Base-by-base conservation (phyloP, 1,284 basidiomycete genomes). In the Ustilago vetiveriae region DNA sequence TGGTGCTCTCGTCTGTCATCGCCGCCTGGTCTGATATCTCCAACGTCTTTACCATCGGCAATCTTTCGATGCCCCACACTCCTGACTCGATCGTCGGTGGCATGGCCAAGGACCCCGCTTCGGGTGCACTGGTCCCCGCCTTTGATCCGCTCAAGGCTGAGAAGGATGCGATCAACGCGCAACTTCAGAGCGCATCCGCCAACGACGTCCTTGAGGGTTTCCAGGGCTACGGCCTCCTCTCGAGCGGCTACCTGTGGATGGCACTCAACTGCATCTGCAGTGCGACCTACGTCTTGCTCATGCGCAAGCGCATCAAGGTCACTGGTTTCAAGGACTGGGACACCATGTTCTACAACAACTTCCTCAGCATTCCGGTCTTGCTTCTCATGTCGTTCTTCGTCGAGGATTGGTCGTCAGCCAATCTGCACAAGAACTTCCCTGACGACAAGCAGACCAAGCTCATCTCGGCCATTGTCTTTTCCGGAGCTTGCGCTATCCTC, bases 281-380 rank as follows among this genome's bases (percentile, higher is more conserved):
- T 70, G 96, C 96, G 10, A 89, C 90, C 49, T 98, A 97, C 83
- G 95, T 93, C 38, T 86, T 99, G 51, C 87, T 91, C 49, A 98
- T 98, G 96, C 89, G 96, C 67, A 98, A 96, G 83, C 88, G 91
- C 58, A 98, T 99, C 86, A 98, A 98, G 85, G 83, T 87, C 37
- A 98, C 93, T n/a, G 92, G 92, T 35, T 98, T 99, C 85, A 95
- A 94, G 64, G 95, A 98, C 82, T 97, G 94, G 94, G 96, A 98
- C 82, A 91, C 94, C 23, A 98, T 98, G 95, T 97, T 94, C 84
- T 98, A 98, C 86, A 98, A 97, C 86, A 99, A 98, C 84, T 83
- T 98, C 47, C 86, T 98, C 44, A 96, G 92, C 30, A 93, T 98
- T 74, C 94, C 96, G 37, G 88, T 98, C 32, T 85, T 99, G 37